Evolutionary conservation across 306 rosid species (phyloP), one percentile per base, ranked within the genome.

Genomic region (Rubus parviflorus): DNA sequence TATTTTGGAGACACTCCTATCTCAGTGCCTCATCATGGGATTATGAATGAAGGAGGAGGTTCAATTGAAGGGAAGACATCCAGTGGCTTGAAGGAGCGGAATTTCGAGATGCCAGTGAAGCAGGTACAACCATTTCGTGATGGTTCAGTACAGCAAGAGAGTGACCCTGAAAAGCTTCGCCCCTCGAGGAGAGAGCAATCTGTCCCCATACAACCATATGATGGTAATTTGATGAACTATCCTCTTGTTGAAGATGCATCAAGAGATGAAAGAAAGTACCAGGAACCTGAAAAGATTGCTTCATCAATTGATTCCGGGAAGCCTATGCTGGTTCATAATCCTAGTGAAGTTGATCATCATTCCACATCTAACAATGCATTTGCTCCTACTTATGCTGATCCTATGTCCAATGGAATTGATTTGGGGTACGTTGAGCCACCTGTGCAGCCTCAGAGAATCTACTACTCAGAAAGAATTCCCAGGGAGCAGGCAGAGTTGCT

Each of bases 401-500:
- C 83, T 52, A 90, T 83, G 66, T 79, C 97, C 72, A 86, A 74
- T 74, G 86, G 84, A 42, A 83, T 84, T 72, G 97, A 92, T 84
- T 86, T 84, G 78, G 88, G 84, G 75, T 83, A 58, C 83, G 85
- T 80, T 22, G 98, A 94, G 82, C 90, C 88, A 41, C 92, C 93
- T 68, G 83, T 86, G 65, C 87, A 82, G 80, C 85, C 91, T 80
- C 90, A 81, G 74, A 92, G 98, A 90, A 85, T 90, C 51, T 94
- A 86, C 75, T 84, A 75, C 83, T 94, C 98, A 9, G 97, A 92
- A 84, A 92, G 95, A 88, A 82, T 90, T 83, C 98, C 93, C 22
- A 85, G 97, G 86, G 97, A 89, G 76, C 97, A 88, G 82, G 88
- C 79, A 69, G 97, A 92, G 86, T 90, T 88, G 81, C 85, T 86